These are phyloP conservation scores for Penicillium paradoxum DNA, from an alignment of 495 filamentous ascomycete species.

Conservation along the genomic window DNA sequence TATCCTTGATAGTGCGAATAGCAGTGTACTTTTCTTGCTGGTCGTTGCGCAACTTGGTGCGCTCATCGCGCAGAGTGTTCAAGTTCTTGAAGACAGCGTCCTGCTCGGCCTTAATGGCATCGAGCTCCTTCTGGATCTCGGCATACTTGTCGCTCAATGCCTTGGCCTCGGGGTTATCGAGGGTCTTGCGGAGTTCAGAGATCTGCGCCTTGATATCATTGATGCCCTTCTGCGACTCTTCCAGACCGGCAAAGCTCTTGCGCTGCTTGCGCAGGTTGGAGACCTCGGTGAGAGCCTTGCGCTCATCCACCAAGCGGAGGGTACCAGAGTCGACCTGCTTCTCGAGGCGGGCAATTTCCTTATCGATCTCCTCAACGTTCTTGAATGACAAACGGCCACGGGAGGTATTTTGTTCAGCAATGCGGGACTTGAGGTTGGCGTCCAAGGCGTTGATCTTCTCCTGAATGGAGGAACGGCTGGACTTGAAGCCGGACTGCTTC, in stretches of 20 bases:
- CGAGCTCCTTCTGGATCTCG: slow-evolving; percentile 76
- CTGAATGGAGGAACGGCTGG: slow-evolving; percentile 62
- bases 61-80: slow-evolving; percentile 81
- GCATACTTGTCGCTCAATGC: slow-evolving; percentile 79
- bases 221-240: slow-evolving; percentile 77
- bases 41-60: slow-evolving; percentile 70
- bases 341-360: slow-evolving; percentile 72
- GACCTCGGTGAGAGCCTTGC: slow-evolving; percentile 81
- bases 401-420: slow-evolving; percentile 79
- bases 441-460: slow-evolving; percentile 87
- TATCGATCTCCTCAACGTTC: slow-evolving; percentile 80
- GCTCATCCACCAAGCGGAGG: slow-evolving; percentile 94
- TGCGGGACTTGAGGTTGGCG: slow-evolving; percentile 70
- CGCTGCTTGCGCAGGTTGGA: slow-evolving; percentile 77
- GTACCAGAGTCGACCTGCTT: slow-evolving; percentile 77
- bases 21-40: slow-evolving; percentile 78
- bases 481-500: slow-evolving; percentile 81
- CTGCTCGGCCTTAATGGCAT: slow-evolving; percentile 83
- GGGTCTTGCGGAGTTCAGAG: slow-evolving; percentile 71
- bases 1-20: slow-evolving; percentile 80
- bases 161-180: slow-evolving; percentile 91
- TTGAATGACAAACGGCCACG: slow-evolving; percentile 74
- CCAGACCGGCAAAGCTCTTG: slow-evolving; percentile 82
- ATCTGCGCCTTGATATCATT: slow-evolving; percentile 80
- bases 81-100: slow-evolving; percentile 82